Evolutionary conservation across 2,329 filamentous ascomycete species (phyloP).

Genomic region (Venturia carpophila): DNA sequence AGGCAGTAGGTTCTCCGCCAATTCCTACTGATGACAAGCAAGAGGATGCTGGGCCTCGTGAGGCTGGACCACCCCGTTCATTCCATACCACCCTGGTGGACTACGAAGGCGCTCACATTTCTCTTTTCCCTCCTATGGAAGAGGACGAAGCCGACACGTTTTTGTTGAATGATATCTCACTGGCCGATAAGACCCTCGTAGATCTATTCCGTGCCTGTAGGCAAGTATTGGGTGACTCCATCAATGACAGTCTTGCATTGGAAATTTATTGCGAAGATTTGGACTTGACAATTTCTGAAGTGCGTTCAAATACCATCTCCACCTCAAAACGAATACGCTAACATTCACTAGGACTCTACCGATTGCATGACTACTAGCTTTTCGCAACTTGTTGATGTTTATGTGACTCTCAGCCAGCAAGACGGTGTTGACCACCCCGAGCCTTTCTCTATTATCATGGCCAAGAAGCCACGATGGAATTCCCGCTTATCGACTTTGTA

Average conservation of each 20-base stretch:
- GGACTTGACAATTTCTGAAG: conserved; percentile 51
- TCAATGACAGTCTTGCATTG: conserved; percentile 51
- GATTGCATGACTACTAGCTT: conserved; percentile 26
- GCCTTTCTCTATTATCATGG: conserved; percentile 52
- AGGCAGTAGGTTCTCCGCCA: neutral
- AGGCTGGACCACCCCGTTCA: conserved; percentile 10
- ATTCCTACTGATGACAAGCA: neutral
- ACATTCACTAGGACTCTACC: conserved; percentile 40
- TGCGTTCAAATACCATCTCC: conserved; percentile 29
- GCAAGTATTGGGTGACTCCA: conserved; percentile 45
- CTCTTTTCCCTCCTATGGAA: conserved; percentile 47
- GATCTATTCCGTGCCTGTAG: conserved; percentile 51
- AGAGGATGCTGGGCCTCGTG: neutral
- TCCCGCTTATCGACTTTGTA: conserved; percentile 46
- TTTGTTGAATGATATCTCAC: conserved; percentile 48
- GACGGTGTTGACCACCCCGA: conserved; percentile 47
- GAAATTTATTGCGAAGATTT: conserved; percentile 48
- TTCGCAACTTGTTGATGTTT: conserved; percentile 50
- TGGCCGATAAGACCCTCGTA: conserved; percentile 46
- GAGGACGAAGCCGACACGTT: conserved; percentile 47
- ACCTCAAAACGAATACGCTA: conserved; percentile 21
- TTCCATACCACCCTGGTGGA: conserved; percentile 45
- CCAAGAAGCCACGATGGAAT: conserved; percentile 46
- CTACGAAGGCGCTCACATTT: conserved; percentile 50
- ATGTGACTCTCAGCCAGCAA: conserved; percentile 51